Evolutionary conservation across 441 rosid species (phyloP).

Genomic region (Hura crepitans): DNA sequence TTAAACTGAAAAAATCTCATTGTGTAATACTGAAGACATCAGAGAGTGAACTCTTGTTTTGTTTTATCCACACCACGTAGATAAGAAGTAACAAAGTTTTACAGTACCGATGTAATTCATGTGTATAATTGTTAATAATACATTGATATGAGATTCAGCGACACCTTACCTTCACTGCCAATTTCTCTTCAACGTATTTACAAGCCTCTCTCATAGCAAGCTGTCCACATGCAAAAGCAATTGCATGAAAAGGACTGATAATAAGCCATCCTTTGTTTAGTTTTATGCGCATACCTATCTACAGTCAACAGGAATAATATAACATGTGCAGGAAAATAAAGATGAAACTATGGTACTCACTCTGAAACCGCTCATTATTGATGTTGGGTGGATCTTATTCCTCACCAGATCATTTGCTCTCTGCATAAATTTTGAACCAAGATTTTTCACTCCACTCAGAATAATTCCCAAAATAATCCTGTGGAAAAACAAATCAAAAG

Average conservation of each 20-base stretch:
- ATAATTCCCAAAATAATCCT: neutral
- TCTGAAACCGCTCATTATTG: slow-evolving; percentile 91
- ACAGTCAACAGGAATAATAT: neutral
- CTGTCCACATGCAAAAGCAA: slow-evolving; percentile 36
- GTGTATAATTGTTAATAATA: neutral
- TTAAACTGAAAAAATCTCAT: too few species aligned
- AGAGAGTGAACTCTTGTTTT: too few species aligned
- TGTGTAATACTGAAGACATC: too few species aligned
- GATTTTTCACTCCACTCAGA: slow-evolving; percentile 8
- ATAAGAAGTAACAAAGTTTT: too few species aligned
- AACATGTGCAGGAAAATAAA: slow-evolving; percentile 14
- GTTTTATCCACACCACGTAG: too few species aligned
- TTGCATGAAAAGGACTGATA: neutral
- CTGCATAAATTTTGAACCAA: slow-evolving; percentile 34
- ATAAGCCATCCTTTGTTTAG: neutral
- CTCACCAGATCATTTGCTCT: slow-evolving; percentile 95
- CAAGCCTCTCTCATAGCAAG: slow-evolving; percentile 99
- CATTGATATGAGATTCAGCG: neutral
- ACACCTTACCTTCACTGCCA: slow-evolving; percentile 67
- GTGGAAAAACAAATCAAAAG: neutral
- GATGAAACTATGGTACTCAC: slow-evolving; percentile 36
- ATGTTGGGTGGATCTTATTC: slow-evolving; percentile 96
- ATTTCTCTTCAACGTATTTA: slow-evolving; percentile 85
- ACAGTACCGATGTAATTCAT: neutral
- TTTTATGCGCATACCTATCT: neutral